Evolutionary conservation across 768 basidiomycete genomes (phyloP), one percentile per base, ranked within the genome.

Genomic region (Podaxis sp.): DNA sequence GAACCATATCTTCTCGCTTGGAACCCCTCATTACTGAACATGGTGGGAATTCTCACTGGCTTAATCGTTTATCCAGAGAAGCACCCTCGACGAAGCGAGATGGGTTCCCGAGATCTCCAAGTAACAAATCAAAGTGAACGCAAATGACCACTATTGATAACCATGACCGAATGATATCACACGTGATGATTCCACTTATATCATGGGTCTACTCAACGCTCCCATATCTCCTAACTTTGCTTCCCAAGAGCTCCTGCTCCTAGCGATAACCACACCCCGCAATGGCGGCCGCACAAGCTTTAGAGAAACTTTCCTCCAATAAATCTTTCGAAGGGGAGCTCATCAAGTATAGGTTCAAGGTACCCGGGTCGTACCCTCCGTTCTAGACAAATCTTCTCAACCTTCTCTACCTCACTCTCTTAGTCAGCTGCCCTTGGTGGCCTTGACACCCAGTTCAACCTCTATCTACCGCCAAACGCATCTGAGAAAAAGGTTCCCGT

Each of bases 271-370:
- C 2, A 40, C 36, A 20, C 20, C 26, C 11, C 44, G 13, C 26
- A 44, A 62, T 62, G 54, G 30, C 54, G 20, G 24, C 30, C 20
- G 17, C 36, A 50, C 24, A 41, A 40, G 17, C 70, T 37, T 84
- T 95, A 66, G 84, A 91, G 67, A 84, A 87, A 71, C 65, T 95
- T 17, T 90, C 92, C 1, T 80, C 85, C 10, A 94, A 86, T 83
- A 89, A 89, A 74, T 82, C 86, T 11, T 96, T 90, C 65, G 89
- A 84, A 62, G 97, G 96, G 24, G 83, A 84, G 59, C 73, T 99
- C 61, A 82, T 78, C 64, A 98, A 98, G 74, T 98, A 93, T 81
- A 91, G 86, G 76, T 92, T 90, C 80, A 89, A 86, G 80, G 93
- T 75, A 51, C 58, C 56, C 55, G 44, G 50, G 33, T 63, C 41